A percentile compares a stretch with the other conserved stretches of the same genome.
Evolutionary conservation across 176 grass and related monocot species (phyloP).

Genomic region (Saccharum spontaneum): DNA sequence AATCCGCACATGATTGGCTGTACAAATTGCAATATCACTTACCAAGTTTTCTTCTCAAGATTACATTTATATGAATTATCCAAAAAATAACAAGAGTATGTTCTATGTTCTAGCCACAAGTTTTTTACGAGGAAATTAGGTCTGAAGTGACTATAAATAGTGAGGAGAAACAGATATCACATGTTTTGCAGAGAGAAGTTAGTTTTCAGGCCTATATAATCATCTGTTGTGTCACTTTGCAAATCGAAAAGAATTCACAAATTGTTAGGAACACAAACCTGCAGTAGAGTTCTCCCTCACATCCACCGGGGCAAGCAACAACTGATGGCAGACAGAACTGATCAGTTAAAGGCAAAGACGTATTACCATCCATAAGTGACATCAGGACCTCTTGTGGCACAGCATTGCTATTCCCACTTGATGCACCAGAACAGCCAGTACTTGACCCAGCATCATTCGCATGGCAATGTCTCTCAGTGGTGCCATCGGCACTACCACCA

Average conservation of each 20-base stretch:
- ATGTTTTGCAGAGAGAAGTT: not conserved
- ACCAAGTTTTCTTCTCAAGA: slow-evolving; percentile 20
- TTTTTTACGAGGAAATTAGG: not conserved
- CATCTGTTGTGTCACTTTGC: not conserved
- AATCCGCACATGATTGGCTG: slow-evolving; percentile 90
- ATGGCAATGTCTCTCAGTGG: slow-evolving; percentile 34
- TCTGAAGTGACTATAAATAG: slow-evolving; percentile 13
- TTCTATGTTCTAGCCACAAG: slow-evolving; percentile 2
- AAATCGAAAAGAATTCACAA: not conserved
- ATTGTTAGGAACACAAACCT: slow-evolving; percentile 57
- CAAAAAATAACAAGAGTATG: slow-evolving; percentile 5
- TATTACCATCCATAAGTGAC: slow-evolving; percentile 68
- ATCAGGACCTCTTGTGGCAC: slow-evolving; percentile 67
- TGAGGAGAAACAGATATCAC: not conserved
- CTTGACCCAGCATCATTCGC: slow-evolving; percentile 41
- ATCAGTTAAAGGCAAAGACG: slow-evolving; percentile 61
- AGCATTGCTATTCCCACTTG: slow-evolving; percentile 47
- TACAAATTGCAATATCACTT: slow-evolving; percentile 33
- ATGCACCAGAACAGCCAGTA: slow-evolving; percentile 37
- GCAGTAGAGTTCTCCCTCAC: slow-evolving; percentile 95
- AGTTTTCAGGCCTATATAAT: slow-evolving; percentile 16
- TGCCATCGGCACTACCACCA: slow-evolving; percentile 43
- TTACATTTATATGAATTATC: not conserved
- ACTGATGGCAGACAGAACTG: slow-evolving; percentile 66
- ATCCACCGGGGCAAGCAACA: slow-evolving; percentile 74